phyloP scores from a whole-genome alignment of 805 yeast genomes.

The Saturnispora saitoi region DNA sequence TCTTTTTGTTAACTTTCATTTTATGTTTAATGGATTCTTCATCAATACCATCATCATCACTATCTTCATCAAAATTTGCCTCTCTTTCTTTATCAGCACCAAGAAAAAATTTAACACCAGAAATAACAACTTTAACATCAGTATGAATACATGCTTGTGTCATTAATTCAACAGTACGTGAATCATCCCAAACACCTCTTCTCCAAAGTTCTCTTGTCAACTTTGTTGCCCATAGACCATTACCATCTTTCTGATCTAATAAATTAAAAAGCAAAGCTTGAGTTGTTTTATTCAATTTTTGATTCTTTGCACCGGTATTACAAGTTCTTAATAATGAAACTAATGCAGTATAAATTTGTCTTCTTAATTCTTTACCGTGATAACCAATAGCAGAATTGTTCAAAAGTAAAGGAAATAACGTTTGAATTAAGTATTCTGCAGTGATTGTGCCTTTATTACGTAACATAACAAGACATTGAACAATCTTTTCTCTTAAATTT shows the following conservation, averaged over 20 bases:
- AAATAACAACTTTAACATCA: constrained; percentile 76
- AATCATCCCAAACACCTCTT: constrained; percentile 97
- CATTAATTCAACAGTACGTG: constrained; percentile 96
- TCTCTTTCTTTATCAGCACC: constrained; percentile 95
- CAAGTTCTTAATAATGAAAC: constrained; percentile 72
- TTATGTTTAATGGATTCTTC: constrained; percentile 68
- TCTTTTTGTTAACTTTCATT: constrained; percentile 74
- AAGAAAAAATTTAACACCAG: constrained; percentile 85
- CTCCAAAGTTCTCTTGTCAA: constrained; percentile 94
- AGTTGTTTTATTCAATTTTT: constrained; percentile 78
- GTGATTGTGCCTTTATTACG: constrained; percentile 75
- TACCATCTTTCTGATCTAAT: constrained; percentile 66
- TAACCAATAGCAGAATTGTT: constrained; percentile 40
- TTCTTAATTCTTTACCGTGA: constrained; percentile 75
- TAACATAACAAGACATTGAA: constrained; percentile 82
- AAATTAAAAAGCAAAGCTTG: constrained; percentile 88
- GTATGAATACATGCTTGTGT: constrained; percentile 88
- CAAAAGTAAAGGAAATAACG: constrained; percentile 76
- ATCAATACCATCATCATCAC: constrained; percentile 59
- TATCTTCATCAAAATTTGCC: constrained; percentile 67
- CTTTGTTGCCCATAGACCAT: constrained; percentile 93
- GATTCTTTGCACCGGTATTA: constrained; percentile 84
- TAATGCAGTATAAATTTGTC: constrained; percentile 72
- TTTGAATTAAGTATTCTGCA: constrained; percentile 74
- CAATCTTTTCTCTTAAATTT: constrained; percentile 85